phyloP scores from a whole-genome alignment of 768 basidiomycete genomes.

The Vishniacozyma victoriae region DNA sequence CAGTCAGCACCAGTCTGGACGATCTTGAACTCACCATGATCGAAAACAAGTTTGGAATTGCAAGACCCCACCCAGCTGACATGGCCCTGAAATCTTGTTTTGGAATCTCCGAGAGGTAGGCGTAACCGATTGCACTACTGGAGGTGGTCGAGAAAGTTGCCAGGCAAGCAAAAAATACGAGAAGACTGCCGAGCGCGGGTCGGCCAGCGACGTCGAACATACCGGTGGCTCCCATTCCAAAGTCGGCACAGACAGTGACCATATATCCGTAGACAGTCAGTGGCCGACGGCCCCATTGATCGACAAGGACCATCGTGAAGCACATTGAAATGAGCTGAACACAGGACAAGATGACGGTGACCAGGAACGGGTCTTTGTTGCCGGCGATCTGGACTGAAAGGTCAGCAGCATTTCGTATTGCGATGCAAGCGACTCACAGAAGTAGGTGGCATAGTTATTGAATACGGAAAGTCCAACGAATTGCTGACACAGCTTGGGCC shows the following conservation, averaged over 20 bases:
- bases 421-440: constrained; percentile 11
- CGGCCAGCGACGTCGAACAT: neutral
- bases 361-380: constrained; percentile 10
- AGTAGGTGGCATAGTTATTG: constrained; percentile 14
- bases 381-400: constrained; percentile 16
- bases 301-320: constrained; percentile 1
- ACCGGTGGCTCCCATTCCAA: neutral
- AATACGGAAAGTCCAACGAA: constrained; percentile 9
- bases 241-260: neutral
- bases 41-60: neutral
- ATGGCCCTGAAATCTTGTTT: neutral
- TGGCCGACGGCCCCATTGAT: neutral
- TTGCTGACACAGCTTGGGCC: constrained; percentile 17
- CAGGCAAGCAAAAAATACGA: constrained; percentile 4
- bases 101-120: constrained; percentile 1
- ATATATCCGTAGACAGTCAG: neutral
- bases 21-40: constrained; percentile 3
- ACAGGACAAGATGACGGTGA: constrained; percentile 13
- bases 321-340: constrained; percentile 6
- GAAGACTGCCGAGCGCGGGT: neutral
- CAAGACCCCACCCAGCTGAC: neutral
- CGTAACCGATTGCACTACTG: neutral
- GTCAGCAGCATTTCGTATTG: neutral
- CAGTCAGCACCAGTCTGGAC: neutral
- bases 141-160: constrained; percentile 2